These are phyloP conservation scores for Spizellomyces sp. DNA, from an alignment of 192 early-diverging fungal species.

Conservation along the genomic window DNA sequence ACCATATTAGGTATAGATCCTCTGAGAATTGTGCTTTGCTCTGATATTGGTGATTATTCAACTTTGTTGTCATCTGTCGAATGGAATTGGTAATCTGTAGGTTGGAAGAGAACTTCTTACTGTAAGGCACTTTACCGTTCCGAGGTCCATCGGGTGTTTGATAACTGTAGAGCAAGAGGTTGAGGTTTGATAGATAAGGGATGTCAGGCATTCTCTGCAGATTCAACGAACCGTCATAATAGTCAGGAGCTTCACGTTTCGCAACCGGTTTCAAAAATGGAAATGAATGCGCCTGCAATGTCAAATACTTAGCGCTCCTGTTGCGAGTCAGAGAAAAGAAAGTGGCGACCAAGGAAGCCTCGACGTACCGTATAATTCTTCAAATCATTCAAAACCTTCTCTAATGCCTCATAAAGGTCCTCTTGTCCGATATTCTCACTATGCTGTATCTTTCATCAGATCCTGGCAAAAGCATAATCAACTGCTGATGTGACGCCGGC, in stretches of 20 bases:
- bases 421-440: conserved; percentile 88
- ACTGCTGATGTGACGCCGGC: neutral
- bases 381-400: conserved; percentile 79
- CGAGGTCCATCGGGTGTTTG: conserved; percentile 93
- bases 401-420: conserved; percentile 86
- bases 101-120: neutral
- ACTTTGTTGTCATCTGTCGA: conserved; percentile 75
- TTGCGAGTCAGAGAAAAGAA: too few species aligned
- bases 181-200: neutral
- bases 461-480: neutral
- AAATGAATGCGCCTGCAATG: conserved; percentile 66
- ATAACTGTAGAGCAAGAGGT: conserved; percentile 64
- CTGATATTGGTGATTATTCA: conserved; percentile 78
- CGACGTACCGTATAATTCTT: conserved; percentile 68
- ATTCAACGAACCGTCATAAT: conserved; percentile 67
- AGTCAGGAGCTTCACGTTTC: conserved; percentile 90
- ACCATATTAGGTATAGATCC: conserved; percentile 90
- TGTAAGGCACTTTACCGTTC: conserved; percentile 47
- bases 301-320: neutral
- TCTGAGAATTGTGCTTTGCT: conserved; percentile 84
- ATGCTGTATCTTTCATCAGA: conserved; percentile 46
- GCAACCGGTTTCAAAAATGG: conserved; percentile 89
- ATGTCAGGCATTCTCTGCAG: neutral
- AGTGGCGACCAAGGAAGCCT: neutral
- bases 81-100: too few species aligned